phyloP scores from a whole-genome alignment of 2,329 filamentous ascomycete genomes.

The Cladosporium sp. region DNA sequence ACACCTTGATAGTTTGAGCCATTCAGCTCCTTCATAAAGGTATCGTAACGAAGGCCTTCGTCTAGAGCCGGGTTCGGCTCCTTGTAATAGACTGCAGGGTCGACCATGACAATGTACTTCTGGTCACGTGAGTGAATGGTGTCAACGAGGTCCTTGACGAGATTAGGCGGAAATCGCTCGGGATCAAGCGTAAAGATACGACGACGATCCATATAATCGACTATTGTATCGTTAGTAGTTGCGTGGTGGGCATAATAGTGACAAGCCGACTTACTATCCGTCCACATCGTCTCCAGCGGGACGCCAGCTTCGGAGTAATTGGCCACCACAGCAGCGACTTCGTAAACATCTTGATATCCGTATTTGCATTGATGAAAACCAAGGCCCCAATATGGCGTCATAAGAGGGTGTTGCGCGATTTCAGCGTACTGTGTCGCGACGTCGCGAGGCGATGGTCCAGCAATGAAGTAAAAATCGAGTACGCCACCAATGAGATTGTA shows the following conservation, averaged over 20 bases:
- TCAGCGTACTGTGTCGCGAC: slow-evolving; percentile 42
- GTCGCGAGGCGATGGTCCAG: slow-evolving; percentile 36
- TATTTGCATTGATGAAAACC: slow-evolving; percentile 43
- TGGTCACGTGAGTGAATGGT: slow-evolving; percentile 42
- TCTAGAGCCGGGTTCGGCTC: slow-evolving; percentile 12
- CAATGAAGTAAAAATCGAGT: slow-evolving; percentile 52
- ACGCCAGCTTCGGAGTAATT: slow-evolving; percentile 61
- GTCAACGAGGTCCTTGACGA: slow-evolving; percentile 58
- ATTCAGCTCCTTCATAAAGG: slow-evolving; percentile 13
- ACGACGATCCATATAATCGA: slow-evolving; percentile 30
- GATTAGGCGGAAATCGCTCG: slow-evolving; percentile 52
- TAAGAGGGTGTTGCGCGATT: slow-evolving; percentile 37
- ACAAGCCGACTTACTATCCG: slow-evolving; percentile 43
- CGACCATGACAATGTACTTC: slow-evolving; percentile 14
- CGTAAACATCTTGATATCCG: slow-evolving; percentile 50
- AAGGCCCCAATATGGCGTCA: slow-evolving; percentile 44
- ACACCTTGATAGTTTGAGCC: slow-evolving; percentile 9
- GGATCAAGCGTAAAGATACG: slow-evolving; percentile 58
- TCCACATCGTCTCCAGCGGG: slow-evolving; percentile 65
- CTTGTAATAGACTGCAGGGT: slow-evolving; percentile 13
- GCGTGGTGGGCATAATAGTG: too few relatives aligned
- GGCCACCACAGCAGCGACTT: slow-evolving; percentile 56
- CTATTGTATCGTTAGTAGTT: slow-evolving; percentile 25
- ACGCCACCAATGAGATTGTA: slow-evolving; percentile 72
- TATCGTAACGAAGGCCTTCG: slow-evolving; percentile 10